Percentiles rank a stretch among this genome's conserved stretches.
These are phyloP conservation scores for Solanum piurae DNA, from an alignment of 257 asterid genomes.

Conservation along the genomic window DNA sequence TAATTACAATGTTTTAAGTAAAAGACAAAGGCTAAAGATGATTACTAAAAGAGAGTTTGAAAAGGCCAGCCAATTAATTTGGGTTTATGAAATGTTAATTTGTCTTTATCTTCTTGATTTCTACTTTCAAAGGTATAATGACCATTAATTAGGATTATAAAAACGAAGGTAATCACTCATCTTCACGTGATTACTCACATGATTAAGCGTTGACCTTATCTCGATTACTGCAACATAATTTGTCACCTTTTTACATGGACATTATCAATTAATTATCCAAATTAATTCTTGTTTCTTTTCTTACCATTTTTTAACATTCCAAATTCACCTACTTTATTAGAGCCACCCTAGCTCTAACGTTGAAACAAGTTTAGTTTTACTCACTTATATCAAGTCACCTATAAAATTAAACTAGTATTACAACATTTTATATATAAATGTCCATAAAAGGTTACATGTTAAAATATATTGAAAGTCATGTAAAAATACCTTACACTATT, in stretches of 20 bases:
- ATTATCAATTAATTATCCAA: background rate
- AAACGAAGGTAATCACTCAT: background rate
- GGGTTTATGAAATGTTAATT: background rate
- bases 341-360: background rate
- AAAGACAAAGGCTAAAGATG: background rate
- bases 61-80: background rate
- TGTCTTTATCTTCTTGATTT: background rate
- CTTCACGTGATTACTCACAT: constrained; percentile 16
- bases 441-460: background rate
- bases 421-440: background rate
- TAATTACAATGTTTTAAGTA: background rate
- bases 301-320: background rate
- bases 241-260: background rate
- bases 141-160: background rate
- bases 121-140: background rate
- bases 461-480: background rate
- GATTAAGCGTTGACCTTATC: constrained; percentile 10
- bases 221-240: background rate
- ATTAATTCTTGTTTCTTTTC: background rate
- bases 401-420: background rate
- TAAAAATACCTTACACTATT: too few relatives aligned
- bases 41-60: background rate
- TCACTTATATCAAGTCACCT: background rate
- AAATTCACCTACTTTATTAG: background rate
- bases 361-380: background rate